Conservation (phyloP, 2,329 filamentous ascomycete genomes). For the Colletotrichum chrysophilum region DNA sequence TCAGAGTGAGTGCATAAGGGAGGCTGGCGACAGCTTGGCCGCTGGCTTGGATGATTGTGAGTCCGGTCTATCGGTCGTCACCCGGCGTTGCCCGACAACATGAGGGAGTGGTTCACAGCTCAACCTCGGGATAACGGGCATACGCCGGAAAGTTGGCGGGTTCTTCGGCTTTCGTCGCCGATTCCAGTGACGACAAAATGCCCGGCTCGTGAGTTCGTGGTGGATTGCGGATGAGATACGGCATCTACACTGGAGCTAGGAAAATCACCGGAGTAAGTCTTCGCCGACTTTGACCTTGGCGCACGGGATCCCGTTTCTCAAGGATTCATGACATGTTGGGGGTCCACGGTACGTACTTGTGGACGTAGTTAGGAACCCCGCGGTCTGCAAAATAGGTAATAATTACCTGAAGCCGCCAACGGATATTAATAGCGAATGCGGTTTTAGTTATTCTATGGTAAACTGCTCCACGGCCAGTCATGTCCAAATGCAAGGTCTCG, state of each 20-base stretch:
- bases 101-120: background rate
- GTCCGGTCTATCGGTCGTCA: background rate
- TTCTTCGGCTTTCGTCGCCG: background rate
- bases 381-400: background rate
- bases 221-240: background rate
- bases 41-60: background rate
- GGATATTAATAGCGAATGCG: background rate
- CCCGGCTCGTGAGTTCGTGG: background rate
- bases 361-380: background rate
- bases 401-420: background rate
- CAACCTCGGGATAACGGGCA: constrained; percentile 13
- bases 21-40: background rate
- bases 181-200: background rate
- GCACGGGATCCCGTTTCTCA: background rate
- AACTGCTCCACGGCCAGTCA: background rate
- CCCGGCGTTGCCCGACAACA: constrained; percentile 4
- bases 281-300: constrained; percentile 1
- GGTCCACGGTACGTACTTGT: background rate
- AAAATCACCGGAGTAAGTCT: background rate
- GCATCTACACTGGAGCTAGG: background rate
- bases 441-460: background rate
- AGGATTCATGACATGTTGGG: background rate
- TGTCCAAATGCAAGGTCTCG: background rate
- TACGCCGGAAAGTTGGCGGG: background rate
- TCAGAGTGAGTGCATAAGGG: background rate